Conservation (phyloP, 371 early-diverging fungal genomes). For the Apophysomyces variabilis region DNA sequence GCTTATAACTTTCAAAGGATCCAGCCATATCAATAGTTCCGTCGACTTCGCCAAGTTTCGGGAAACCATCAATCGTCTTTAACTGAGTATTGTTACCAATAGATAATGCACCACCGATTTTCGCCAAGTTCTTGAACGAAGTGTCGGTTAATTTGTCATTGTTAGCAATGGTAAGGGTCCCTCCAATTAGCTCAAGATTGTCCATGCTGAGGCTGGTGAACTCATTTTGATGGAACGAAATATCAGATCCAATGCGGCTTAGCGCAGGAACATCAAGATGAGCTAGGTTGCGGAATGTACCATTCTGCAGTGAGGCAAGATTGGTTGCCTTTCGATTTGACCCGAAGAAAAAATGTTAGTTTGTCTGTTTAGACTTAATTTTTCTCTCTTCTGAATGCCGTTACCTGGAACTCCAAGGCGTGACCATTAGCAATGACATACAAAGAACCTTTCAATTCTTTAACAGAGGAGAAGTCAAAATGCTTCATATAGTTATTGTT, state of each 20-base stretch:
- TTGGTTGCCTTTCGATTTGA: conserved; percentile 31
- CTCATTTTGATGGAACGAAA: conserved; percentile 61
- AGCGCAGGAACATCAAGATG: conserved; percentile 42
- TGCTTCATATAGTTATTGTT: conserved; percentile 55
- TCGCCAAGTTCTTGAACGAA: conserved; percentile 50
- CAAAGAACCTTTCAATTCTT: conserved; percentile 43
- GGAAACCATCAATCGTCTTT: conserved; percentile 51
- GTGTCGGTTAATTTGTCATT: conserved; percentile 53
- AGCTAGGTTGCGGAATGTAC: conserved; percentile 49
- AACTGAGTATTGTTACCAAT: conserved; percentile 64
- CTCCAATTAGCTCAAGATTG: conserved; percentile 47
- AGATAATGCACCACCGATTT: conserved; percentile 59
- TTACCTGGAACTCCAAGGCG: conserved; percentile 35
- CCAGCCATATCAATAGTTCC: conserved; percentile 62
- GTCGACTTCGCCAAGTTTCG: conserved; percentile 46
- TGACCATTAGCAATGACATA: conserved; percentile 51
- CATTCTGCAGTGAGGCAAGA: conserved; percentile 36
- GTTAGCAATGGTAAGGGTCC: conserved; percentile 57
- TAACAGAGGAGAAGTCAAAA: conserved; percentile 49
- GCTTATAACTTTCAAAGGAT: conserved; percentile 41
- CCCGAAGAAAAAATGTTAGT: conserved; percentile 9
- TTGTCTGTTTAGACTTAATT: not conserved
- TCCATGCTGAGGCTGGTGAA: conserved; percentile 42
- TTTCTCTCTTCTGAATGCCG: not conserved
- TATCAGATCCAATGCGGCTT: conserved; percentile 34